Base-by-base conservation (phyloP, 352 stramenopile genomes). In the Hyaloperonospora brassicae region DNA sequence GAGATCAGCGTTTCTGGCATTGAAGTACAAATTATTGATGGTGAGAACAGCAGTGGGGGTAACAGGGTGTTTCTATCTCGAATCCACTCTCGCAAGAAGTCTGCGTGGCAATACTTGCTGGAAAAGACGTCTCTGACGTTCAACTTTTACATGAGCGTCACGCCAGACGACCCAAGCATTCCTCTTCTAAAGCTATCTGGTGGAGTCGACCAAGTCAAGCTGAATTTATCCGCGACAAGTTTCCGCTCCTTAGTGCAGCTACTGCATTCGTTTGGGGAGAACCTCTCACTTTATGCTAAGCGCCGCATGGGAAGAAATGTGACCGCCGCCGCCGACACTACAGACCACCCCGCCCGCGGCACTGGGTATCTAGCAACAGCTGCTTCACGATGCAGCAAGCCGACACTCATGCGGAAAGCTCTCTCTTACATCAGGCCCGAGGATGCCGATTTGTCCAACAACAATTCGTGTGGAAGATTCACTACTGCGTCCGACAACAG, bases 1-100 rank as follows among this genome's bases (percentile, higher is more conserved):
- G 76, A 92, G 38, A 81, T 93, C 38, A 75, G 67, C 11, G 71
- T 93, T n/a, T 79, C 73, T 0, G 81, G 81, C 2, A 84, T 90
- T 48, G 76, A 93, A 66, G 79, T 89, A 10, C 77, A 86, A 47
- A 63, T 89, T 41, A 66, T 81, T 21, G 70, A 76, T 30, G 58
- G 50, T 3, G 45, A 45, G 30, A 61, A 44, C 27, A 59, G n/a
- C 22, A 50, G 38, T 2, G 27, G 51, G 23, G 44, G n/a, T 5
- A 54, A 50, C 42, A 51, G 50, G 39, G 48, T 59, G 6, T 66
- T 73, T 49, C 58, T 54, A n/a, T 7, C 39, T 12, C 51, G 47
- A 42, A 54, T 44, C 11, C 48, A 66, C 44, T 45, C 54, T 11
- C 35, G 46, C 35, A 59, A 59, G 8, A 70, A 57, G 27, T 69